Percentiles rank a stretch among this genome's conserved stretches.
phyloP scores from a whole-genome alignment of 1,139 yeast genomes.

The Saccharomyces pastorianus region DNA sequence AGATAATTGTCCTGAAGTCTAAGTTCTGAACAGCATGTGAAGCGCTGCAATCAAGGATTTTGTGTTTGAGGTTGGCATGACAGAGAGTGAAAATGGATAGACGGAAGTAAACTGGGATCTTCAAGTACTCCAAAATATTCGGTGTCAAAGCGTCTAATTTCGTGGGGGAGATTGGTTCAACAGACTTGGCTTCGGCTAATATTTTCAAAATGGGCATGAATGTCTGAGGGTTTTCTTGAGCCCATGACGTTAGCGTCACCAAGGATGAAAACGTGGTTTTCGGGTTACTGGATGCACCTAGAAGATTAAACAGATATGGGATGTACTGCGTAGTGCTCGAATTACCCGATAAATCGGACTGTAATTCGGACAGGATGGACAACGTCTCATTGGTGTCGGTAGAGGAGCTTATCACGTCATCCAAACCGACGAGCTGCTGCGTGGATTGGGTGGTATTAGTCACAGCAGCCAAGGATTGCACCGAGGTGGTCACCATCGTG shows the following conservation, averaged over 20 bases:
- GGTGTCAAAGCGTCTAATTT: constrained; percentile 21
- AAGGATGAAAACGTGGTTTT: constrained; percentile 23
- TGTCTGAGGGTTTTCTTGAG: constrained; percentile 19
- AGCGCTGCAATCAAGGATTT: constrained; percentile 19
- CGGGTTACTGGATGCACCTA: constrained; percentile 24
- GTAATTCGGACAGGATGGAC: constrained; percentile 15
- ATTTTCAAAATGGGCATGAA: constrained; percentile 23
- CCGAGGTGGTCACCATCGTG: constrained; percentile 16
- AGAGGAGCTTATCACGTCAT: constrained; percentile 18
- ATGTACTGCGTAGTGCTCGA: constrained; percentile 14
- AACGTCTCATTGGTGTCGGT: constrained; percentile 20
- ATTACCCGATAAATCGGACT: constrained; percentile 12
- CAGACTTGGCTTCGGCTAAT: constrained; percentile 14
- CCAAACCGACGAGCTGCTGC: constrained; percentile 19
- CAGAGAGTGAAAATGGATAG: constrained; percentile 29
- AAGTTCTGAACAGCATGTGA: constrained; percentile 28
- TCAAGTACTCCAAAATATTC: constrained; percentile 19
- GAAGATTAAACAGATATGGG: constrained; percentile 21
- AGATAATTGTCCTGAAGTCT: constrained; percentile 25
- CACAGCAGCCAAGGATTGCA: constrained; percentile 17
- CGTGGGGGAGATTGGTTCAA: constrained; percentile 15
- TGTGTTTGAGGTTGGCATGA: constrained; percentile 16
- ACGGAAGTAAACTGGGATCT: constrained; percentile 24
- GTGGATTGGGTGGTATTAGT: constrained; percentile 21
- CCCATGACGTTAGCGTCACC: constrained; percentile 22